A percentile compares a stretch with the other conserved stretches of the same genome.
These are phyloP conservation scores for Crithidia expoeki DNA, from an alignment of 208 protist genomes.

Conservation along the genomic window DNA sequence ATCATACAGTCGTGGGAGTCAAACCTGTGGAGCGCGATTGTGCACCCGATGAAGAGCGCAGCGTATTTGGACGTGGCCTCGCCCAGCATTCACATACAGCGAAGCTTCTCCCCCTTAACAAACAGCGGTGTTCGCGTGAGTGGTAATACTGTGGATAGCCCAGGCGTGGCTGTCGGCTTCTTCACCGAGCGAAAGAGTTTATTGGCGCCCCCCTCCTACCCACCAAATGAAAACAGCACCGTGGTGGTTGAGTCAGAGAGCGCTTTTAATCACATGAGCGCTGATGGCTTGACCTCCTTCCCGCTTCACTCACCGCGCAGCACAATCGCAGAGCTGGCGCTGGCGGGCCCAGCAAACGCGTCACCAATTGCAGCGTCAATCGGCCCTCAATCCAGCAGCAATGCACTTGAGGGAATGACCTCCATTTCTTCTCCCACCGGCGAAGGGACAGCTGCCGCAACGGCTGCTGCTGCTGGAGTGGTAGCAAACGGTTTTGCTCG, in stretches of 20 bases:
- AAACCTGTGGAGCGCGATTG: slow-evolving; percentile 52
- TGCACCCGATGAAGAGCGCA: slow-evolving; percentile 38
- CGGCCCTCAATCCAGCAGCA: background rate
- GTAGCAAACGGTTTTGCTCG: background rate
- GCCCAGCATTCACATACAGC: slow-evolving; percentile 28
- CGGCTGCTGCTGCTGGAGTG: background rate
- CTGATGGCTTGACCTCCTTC: background rate
- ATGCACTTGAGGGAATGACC: background rate
- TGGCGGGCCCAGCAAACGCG: background rate
- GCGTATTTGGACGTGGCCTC: slow-evolving; percentile 53
- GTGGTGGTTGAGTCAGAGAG: background rate
- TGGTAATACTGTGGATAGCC: background rate
- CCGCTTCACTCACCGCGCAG: background rate
- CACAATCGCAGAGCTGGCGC: background rate
- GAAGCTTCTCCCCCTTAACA: slow-evolving; percentile 8
- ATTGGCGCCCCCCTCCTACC: background rate
- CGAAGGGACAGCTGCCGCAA: background rate
- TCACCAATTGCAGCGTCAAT: background rate
- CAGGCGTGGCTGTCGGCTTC: background rate
- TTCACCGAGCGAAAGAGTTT: background rate
- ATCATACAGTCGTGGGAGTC: slow-evolving; percentile 47
- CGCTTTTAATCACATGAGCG: background rate
- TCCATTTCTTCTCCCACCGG: background rate
- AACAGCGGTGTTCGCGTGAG: background rate
- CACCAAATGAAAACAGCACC: background rate